A percentile compares a stretch with the other conserved stretches of the same genome.
These are phyloP conservation scores for Pythium myriotylum DNA, from an alignment of 352 stramenopile species.

Conservation along the genomic window DNA sequence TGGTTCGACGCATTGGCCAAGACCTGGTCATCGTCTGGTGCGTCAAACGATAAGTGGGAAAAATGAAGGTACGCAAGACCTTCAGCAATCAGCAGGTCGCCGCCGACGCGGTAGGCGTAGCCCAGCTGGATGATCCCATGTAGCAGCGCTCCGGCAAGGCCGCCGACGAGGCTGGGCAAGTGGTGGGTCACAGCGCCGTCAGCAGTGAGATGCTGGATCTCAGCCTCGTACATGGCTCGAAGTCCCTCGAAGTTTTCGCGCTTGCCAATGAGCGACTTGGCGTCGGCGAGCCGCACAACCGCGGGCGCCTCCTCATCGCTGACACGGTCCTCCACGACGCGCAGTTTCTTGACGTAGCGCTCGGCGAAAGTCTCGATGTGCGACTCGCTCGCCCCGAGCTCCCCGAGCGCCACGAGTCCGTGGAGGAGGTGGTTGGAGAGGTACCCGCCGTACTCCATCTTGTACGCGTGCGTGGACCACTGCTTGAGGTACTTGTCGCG, in stretches of 20 bases:
- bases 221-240: conserved; percentile 34
- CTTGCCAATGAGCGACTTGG: conserved; percentile 28
- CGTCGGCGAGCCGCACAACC: conserved; percentile 10
- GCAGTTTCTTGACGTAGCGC: conserved; percentile 35
- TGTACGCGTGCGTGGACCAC: conserved; percentile 38
- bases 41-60: conserved; percentile 37
- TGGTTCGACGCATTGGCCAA: not conserved
- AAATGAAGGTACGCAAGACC: conserved; percentile 42
- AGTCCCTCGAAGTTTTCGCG: conserved; percentile 38
- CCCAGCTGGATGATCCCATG: conserved; percentile 46
- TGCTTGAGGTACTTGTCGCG: conserved; percentile 31
- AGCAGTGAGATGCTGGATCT: conserved; percentile 28
- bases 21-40: conserved; percentile 7
- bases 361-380: conserved; percentile 31
- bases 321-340: conserved; percentile 19
- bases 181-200: conserved; percentile 34
- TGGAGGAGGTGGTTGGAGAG: conserved; percentile 45
- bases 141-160: conserved; percentile 36
- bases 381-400: conserved; percentile 28
- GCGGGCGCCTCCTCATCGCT: conserved; percentile 10
- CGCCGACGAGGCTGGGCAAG: conserved; percentile 29
- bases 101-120: conserved; percentile 37
- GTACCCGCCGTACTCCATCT: conserved; percentile 43
- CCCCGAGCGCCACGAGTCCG: conserved; percentile 32
- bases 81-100: conserved; percentile 31